Base-by-base conservation (phyloP, 208 protist genomes). In the Acanthamoeba triangularis region DNA sequence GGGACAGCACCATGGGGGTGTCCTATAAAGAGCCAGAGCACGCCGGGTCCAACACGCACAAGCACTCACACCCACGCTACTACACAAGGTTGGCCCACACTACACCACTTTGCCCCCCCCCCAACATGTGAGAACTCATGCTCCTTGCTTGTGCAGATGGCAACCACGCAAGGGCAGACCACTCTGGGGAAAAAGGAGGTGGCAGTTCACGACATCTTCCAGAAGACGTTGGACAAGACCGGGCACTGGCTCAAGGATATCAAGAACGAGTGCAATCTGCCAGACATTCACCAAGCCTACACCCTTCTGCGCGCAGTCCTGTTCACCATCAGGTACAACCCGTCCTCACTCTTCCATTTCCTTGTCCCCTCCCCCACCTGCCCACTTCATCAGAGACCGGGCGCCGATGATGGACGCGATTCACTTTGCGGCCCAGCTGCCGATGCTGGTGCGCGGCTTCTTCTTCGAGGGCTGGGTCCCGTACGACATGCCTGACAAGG, bases 221-320 rank as follows among this genome's bases (percentile, higher is more conserved):
- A 93, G 16, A 74, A 67, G 61, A 93, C 54, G 0, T 35, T 93
- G 35, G 61, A 93, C 37, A 93, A 93, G 87, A 74, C 63, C 20
- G 13, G 4, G 33, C 54, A 74, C 61, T 93, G 87, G 87, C 87
- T 93, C 61, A 93, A 93, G 87, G 87, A 93, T 18, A 93, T 93
- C 87, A 76, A 93, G 37, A 49, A 74, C 59, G 87, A 93, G 35
- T 93, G 54, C 35, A 16, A 25, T 11, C 41, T 93, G 30, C 37
- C 28, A 7, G 87, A 93, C 87, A 7, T 90, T 35, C 82, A 93
- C 87, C 87, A 76, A 20, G 87, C 87, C 28, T 93, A 93, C 61
- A 76, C 37, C 35, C 54, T 93, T 3, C 41, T 93, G 6, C 87
- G 87, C 35, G 87, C 61, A 2, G 87, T 93, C 61, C 54, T 93